These are phyloP conservation scores for Violaceomyces palustris DNA, from an alignment of 1,284 basidiomycete genomes.

Conservation along the genomic window DNA sequence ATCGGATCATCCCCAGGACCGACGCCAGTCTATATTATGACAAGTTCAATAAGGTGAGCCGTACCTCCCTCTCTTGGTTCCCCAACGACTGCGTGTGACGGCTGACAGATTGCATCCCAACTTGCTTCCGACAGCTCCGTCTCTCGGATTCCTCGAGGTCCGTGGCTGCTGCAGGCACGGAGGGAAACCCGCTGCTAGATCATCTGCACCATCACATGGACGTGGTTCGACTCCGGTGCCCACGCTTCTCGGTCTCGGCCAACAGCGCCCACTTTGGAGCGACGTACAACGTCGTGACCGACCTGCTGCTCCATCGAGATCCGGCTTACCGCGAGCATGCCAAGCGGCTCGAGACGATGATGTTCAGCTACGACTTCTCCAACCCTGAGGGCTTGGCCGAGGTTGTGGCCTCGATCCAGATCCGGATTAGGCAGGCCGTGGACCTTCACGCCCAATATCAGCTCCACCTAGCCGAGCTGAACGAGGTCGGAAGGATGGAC, in stretches of 20 bases:
- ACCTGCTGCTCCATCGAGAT: constrained; percentile 77
- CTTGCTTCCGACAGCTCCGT: constrained; percentile 16
- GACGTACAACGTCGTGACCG: constrained; percentile 81
- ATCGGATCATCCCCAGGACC: constrained; percentile 83
- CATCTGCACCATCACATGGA: constrained; percentile 81
- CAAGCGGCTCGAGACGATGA: constrained; percentile 63
- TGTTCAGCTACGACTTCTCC: constrained; percentile 85
- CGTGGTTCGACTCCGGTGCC: constrained; percentile 72
- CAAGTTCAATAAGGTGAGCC: constrained; percentile 68
- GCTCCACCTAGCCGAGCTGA: constrained; percentile 53
- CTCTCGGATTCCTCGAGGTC: constrained; percentile 68
- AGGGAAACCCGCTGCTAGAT: constrained; percentile 55
- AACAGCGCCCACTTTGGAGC: constrained; percentile 78
- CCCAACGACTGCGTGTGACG: no score
- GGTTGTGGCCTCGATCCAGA: constrained; percentile 71
- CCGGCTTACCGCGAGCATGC: constrained; percentile 58
- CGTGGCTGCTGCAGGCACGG: constrained; percentile 38
- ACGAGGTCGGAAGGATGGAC: constrained; percentile 58
- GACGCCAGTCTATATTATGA: constrained; percentile 82
- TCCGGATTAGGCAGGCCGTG: constrained; percentile 61
- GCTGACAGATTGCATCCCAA: no score
- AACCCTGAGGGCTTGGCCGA: constrained; percentile 67
- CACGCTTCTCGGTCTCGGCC: constrained; percentile 72
- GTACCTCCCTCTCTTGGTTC: no score
- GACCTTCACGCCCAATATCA: constrained; percentile 46